Evolutionary conservation across 2,329 filamentous ascomycete genomes (phyloP).

Genomic region (Fusarium protoensiforme): DNA sequence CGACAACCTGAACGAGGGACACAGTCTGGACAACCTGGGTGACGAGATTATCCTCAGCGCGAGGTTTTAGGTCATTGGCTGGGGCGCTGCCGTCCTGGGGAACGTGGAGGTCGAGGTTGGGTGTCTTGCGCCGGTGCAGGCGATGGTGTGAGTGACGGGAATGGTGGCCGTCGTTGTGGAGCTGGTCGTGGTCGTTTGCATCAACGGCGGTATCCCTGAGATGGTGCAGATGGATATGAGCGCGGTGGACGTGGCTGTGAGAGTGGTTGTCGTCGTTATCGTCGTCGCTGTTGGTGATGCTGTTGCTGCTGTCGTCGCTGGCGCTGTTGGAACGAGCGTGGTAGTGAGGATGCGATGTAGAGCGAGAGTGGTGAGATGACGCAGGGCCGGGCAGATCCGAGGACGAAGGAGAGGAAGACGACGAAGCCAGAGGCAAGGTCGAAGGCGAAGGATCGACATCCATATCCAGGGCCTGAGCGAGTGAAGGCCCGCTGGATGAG

Average conservation of each 20-base stretch:
- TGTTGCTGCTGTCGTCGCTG: not conserved
- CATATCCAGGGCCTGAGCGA: slow-evolving; percentile 49
- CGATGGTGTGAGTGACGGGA: slow-evolving; percentile 37
- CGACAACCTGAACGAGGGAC: slow-evolving; percentile 64
- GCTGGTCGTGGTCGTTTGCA: slow-evolving; percentile 25
- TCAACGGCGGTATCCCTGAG: slow-evolving; percentile 11
- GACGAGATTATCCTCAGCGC: slow-evolving; percentile 46
- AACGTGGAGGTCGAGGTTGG: slow-evolving; percentile 32
- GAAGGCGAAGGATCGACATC: slow-evolving; percentile 38
- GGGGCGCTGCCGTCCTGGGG: slow-evolving; percentile 34
- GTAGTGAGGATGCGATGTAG: slow-evolving; percentile 23
- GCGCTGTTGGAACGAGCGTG: slow-evolving; percentile 29
- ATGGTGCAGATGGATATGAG: slow-evolving; percentile 32
- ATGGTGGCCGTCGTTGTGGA: slow-evolving; percentile 39
- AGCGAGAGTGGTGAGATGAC: slow-evolving; percentile 33
- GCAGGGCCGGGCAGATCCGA: slow-evolving; percentile 28
- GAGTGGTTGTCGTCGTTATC: slow-evolving; percentile 3
- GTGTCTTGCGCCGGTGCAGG: slow-evolving; percentile 26
- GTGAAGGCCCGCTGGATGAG: slow-evolving; percentile 50
- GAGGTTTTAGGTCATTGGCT: slow-evolving; percentile 31
- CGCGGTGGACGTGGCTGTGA: slow-evolving; percentile 24
- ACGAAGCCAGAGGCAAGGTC: slow-evolving; percentile 31
- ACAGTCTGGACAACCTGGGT: slow-evolving; percentile 65
- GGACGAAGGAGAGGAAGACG: slow-evolving; percentile 35
- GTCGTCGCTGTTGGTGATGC: not conserved